Evolutionary conservation across 176 grass and related monocot genomes (phyloP).

Genomic region (Carex pumila): DNA sequence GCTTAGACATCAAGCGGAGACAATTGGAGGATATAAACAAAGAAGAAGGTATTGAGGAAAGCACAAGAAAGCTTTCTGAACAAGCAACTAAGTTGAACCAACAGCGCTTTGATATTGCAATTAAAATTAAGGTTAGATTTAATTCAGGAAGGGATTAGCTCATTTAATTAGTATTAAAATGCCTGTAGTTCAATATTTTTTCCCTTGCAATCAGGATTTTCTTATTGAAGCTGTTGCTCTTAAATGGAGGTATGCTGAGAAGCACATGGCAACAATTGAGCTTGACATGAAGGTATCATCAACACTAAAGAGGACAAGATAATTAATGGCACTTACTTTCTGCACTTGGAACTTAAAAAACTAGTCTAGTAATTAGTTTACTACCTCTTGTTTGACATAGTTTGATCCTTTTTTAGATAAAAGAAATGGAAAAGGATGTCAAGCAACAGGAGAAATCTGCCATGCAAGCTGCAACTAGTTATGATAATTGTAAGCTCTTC

Average conservation of each 20-base stretch:
- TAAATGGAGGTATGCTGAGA: slow-evolving; percentile 60
- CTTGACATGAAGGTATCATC: slow-evolving; percentile 66
- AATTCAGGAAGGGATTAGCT: slow-evolving; percentile 2
- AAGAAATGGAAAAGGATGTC: slow-evolving; percentile 68
- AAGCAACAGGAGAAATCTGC: slow-evolving; percentile 77
- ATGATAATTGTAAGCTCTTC: slow-evolving; percentile 59
- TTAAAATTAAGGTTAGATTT: slow-evolving; percentile 59
- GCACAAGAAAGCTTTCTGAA: slow-evolving; percentile 62
- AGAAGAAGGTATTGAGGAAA: slow-evolving; percentile 70
- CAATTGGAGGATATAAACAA: slow-evolving; percentile 44
- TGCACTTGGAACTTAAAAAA: background rate
- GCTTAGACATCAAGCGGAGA: slow-evolving; percentile 37
- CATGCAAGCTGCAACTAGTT: slow-evolving; percentile 36
- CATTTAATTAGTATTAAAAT: background rate
- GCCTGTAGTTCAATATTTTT: slow-evolving; percentile 14
- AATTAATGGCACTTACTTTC: slow-evolving; percentile 17
- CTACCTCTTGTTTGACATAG: slow-evolving; percentile 21
- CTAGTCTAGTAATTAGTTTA: background rate
- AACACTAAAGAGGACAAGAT: slow-evolving; percentile 1
- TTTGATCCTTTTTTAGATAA: slow-evolving; percentile 48
- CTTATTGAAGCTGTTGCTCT: slow-evolving; percentile 75
- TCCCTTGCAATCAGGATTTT: slow-evolving; percentile 36
- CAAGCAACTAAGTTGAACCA: slow-evolving; percentile 51
- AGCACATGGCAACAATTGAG: slow-evolving; percentile 60
- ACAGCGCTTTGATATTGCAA: slow-evolving; percentile 42